Conservation (phyloP, 2,329 filamentous ascomycete species). For the Arthrocladium fulminans region DNA sequence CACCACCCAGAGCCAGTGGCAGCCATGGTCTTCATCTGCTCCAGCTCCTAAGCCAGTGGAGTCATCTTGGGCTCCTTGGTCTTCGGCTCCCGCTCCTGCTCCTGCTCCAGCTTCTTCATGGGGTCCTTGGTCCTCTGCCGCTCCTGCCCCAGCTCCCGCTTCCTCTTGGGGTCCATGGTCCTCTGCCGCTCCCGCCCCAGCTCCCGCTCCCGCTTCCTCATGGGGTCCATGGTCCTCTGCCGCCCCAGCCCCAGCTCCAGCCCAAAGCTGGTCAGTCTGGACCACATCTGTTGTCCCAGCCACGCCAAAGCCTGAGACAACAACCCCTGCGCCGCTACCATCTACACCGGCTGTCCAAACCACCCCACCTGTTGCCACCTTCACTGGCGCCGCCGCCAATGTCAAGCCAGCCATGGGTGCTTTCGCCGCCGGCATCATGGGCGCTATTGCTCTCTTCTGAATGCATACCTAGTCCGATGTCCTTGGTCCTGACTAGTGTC, state of each 20-base stretch:
- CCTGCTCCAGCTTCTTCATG: background rate
- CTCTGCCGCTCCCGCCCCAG: background rate
- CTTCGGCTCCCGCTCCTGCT: background rate
- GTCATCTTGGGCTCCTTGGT: background rate
- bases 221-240: background rate
- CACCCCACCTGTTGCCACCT: constrained; percentile 3
- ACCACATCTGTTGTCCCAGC: background rate
- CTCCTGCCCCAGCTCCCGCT: background rate
- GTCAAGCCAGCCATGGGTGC: constrained; percentile 7
- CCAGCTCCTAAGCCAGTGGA: background rate
- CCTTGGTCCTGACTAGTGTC: background rate
- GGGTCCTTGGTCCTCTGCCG: background rate
- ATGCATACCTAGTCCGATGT: background rate
- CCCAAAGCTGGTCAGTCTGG: background rate
- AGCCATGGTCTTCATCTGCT: background rate
- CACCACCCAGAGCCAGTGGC: background rate
- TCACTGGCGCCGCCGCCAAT: constrained; percentile 1
- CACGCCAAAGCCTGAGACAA: background rate
- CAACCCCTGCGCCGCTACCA: background rate
- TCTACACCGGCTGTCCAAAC: background rate
- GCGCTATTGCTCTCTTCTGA: constrained; percentile 2
- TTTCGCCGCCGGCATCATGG: constrained; percentile 5
- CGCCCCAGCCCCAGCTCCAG: background rate
- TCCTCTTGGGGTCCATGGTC: background rate
- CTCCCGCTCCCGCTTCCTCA: background rate